A percentile compares a stretch with the other conserved stretches of the same genome.
phyloP scores from a whole-genome alignment of 2,329 filamentous ascomycete species.

The Colletotrichum lini region DNA sequence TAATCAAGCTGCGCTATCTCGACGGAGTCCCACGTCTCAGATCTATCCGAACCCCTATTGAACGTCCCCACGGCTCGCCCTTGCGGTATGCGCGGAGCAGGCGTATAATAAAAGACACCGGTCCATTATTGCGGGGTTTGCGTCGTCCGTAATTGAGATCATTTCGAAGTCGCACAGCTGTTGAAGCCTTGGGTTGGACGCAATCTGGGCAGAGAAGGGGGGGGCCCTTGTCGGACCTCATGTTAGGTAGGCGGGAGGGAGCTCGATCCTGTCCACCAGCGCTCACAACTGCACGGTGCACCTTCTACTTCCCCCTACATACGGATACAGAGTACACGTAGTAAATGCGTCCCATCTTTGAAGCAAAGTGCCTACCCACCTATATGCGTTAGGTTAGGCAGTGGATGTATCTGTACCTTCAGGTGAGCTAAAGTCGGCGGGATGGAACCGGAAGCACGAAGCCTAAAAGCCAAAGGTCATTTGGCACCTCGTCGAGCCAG shows the following conservation, averaged over 20 bases:
- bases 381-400: no score
- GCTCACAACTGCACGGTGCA: neutral
- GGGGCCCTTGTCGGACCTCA: conserved; percentile 13
- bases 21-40: conserved; percentile 29
- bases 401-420: neutral
- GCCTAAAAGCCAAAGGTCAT: conserved; percentile 6
- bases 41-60: conserved; percentile 36
- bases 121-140: conserved; percentile 23
- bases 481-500: neutral
- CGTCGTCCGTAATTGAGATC: conserved; percentile 29
- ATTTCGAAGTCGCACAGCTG: conserved; percentile 22
- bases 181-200: neutral
- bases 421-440: conserved; percentile 2
- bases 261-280: neutral
- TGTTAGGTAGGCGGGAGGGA: neutral
- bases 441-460: conserved; percentile 3
- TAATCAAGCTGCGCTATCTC: conserved; percentile 14
- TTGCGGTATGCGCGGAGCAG: conserved; percentile 7
- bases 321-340: no score
- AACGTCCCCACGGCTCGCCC: conserved; percentile 3
- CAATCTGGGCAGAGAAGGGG: conserved; percentile 19
- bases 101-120: conserved; percentile 11
- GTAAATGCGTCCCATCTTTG: neutral
- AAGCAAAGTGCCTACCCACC: neutral
- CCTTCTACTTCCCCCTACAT: neutral